Evolutionary conservation across 495 filamentous ascomycete genomes (phyloP).

Genomic region (Acidiella bohemica): DNA sequence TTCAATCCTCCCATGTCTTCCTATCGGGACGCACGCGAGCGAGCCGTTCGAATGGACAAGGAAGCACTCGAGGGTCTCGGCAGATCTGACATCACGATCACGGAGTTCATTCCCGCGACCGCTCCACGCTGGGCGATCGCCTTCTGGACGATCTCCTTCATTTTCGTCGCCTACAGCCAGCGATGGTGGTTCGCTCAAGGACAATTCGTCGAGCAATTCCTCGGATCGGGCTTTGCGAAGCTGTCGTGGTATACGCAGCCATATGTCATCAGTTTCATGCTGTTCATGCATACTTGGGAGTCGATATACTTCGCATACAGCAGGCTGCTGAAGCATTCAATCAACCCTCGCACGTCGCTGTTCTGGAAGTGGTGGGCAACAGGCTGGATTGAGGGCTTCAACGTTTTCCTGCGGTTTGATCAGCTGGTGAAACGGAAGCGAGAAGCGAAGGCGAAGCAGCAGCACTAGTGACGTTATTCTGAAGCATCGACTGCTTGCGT

Average conservation of each 20-base stretch:
- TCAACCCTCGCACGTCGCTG: constrained; percentile 36
- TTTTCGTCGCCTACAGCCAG: constrained; percentile 33
- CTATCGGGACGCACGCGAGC: constrained; percentile 46
- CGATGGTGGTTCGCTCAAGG: constrained; percentile 35
- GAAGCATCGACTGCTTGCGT: too few species aligned
- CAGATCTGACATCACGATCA: constrained; percentile 43
- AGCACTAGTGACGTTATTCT: too few species aligned
- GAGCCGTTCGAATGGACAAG: constrained; percentile 55
- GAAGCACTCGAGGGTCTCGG: constrained; percentile 41
- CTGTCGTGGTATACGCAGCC: constrained; percentile 35
- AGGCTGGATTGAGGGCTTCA: constrained; percentile 47
- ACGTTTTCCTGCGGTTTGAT: constrained; percentile 41
- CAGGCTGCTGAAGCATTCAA: constrained; percentile 42
- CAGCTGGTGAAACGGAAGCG: constrained; percentile 35
- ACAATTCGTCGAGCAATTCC: constrained; percentile 17
- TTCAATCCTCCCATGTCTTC: constrained; percentile 49
- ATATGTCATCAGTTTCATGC: constrained; percentile 33
- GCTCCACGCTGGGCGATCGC: constrained; percentile 30
- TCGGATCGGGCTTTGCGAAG: constrained; percentile 41
- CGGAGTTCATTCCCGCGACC: constrained; percentile 38
- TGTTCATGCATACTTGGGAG: constrained; percentile 44
- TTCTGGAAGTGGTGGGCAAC: constrained; percentile 52
- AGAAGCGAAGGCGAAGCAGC: constrained; percentile 35
- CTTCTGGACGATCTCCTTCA: constrained; percentile 35
- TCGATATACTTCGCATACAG: constrained; percentile 34